phyloP scores from a whole-genome alignment of 2,329 filamentous ascomycete genomes.

The Lojkania enalia region DNA sequence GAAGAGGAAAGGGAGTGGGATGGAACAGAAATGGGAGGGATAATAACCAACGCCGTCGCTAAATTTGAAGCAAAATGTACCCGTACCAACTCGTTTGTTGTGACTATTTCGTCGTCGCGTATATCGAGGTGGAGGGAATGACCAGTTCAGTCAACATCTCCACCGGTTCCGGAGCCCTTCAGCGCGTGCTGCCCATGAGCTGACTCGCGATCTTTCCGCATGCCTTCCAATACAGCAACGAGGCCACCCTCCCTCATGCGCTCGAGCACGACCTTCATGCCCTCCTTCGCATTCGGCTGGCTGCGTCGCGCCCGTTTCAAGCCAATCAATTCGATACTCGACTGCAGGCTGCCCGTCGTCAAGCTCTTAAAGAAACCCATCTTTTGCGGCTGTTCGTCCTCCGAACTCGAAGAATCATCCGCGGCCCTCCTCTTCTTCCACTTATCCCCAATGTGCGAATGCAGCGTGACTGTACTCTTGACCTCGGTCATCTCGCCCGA shows the following conservation, averaged over 20 bases:
- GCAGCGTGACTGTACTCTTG: slow-evolving; percentile 72
- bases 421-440: slow-evolving; percentile 55
- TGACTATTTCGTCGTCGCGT: too few species aligned
- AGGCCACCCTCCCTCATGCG: slow-evolving; percentile 68
- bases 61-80: slow-evolving; percentile 19
- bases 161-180: background rate
- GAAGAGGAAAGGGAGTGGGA: slow-evolving; percentile 10
- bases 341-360: slow-evolving; percentile 72
- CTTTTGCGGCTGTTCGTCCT: slow-evolving; percentile 54
- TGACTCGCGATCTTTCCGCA: slow-evolving; percentile 65
- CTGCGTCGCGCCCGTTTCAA: slow-evolving; percentile 77
- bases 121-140: too few species aligned
- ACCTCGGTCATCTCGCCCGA: slow-evolving; percentile 62
- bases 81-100: too few species aligned
- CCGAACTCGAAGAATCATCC: slow-evolving; percentile 45
- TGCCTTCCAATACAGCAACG: slow-evolving; percentile 70
- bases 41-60: slow-evolving; percentile 35
- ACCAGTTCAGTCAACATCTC: too few species aligned
- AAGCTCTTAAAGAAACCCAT: slow-evolving; percentile 64
- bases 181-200: background rate
- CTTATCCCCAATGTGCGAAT: slow-evolving; percentile 71
- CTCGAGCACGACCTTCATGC: slow-evolving; percentile 81
- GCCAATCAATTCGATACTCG: slow-evolving; percentile 78
- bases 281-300: slow-evolving; percentile 78
- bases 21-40: slow-evolving; percentile 7